Conservation (phyloP, 768 basidiomycete species). For the Suillus americanus region DNA sequence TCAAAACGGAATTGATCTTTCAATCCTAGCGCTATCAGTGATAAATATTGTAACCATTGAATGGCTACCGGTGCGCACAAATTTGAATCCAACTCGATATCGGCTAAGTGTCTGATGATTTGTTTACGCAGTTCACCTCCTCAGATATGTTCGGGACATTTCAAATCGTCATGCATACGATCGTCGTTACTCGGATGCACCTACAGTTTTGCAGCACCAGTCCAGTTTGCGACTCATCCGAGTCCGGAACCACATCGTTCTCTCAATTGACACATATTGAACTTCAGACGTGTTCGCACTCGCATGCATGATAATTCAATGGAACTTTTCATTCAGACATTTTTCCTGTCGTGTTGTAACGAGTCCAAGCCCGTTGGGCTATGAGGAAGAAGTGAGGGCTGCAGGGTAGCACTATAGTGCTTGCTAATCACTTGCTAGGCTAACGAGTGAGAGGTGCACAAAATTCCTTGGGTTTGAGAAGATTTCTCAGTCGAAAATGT, state of each 20-base stretch:
- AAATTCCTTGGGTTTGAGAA: background rate
- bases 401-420: too few species aligned
- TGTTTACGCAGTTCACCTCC: background rate
- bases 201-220: background rate
- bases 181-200: background rate
- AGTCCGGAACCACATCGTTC: background rate
- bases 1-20: background rate
- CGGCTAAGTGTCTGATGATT: background rate
- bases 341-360: background rate
- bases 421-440: background rate
- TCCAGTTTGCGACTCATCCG: background rate
- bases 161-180: background rate
- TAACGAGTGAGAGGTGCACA: background rate
- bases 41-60: background rate
- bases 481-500: too few species aligned
- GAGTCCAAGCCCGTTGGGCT: background rate
- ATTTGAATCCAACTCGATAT: background rate
- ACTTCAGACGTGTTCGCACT: background rate
- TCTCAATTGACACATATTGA: background rate
- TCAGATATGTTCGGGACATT: background rate
- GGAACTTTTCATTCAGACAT: background rate
- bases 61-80: background rate
- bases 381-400: background rate
- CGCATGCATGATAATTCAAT: background rate
- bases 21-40: background rate